Conservation (phyloP, 169 alveolate species). For the Toxoplasma gondii region DNA sequence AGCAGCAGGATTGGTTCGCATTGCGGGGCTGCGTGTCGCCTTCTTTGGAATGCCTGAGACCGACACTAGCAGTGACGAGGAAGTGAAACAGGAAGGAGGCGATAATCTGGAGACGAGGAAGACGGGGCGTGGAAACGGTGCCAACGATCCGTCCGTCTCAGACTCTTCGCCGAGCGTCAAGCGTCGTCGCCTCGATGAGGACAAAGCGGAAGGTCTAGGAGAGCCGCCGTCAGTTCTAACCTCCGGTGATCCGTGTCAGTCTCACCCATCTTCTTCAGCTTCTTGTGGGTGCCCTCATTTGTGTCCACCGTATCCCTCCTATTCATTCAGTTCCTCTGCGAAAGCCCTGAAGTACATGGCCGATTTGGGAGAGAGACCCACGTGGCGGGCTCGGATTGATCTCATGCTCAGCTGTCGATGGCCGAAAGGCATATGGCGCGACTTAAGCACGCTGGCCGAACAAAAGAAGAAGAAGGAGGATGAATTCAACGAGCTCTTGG, state of each 20-base stretch:
- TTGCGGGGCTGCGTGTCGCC: slow-evolving; percentile 18
- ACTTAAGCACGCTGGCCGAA: neutral
- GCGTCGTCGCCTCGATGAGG: neutral
- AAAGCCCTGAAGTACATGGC: neutral
- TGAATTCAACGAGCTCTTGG: neutral
- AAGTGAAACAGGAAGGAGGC: neutral
- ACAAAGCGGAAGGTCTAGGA: neutral
- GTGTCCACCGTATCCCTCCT: neutral
- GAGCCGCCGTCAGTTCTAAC: neutral
- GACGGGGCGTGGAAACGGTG: no score
- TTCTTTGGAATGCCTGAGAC: neutral
- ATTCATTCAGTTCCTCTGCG: neutral
- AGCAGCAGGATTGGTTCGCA: neutral
- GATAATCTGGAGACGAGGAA: neutral
- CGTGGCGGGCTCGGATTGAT: neutral
- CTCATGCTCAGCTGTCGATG: neutral
- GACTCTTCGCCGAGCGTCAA: neutral
- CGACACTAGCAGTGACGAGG: neutral
- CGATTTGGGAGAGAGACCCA: neutral
- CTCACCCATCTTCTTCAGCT: neutral
- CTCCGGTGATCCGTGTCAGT: neutral
- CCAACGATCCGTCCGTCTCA: neutral
- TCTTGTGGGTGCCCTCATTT: neutral
- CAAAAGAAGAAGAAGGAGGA: neutral
- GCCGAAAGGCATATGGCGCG: neutral